These are phyloP conservation scores for Iris macrosiphon DNA, from an alignment of 106 monocot genomes.

Conservation along the genomic window DNA sequence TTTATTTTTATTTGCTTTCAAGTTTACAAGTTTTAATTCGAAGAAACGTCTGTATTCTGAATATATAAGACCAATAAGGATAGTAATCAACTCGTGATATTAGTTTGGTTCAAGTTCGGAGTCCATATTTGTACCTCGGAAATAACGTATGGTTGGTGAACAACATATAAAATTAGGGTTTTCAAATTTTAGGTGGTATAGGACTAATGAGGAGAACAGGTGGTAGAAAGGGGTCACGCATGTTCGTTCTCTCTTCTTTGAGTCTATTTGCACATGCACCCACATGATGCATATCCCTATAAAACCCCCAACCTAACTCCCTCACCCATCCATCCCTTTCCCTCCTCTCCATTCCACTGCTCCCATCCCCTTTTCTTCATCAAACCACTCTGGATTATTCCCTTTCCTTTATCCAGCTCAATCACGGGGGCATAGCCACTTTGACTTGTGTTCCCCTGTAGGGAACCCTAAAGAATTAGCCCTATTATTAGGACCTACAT, in stretches of 20 bases:
- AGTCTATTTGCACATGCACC: constrained; percentile 14
- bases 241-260: not conserved
- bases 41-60: no score
- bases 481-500: not conserved
- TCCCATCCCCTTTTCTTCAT: constrained; percentile 15
- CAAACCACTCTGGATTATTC: constrained; percentile 28
- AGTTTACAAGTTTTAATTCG: no score
- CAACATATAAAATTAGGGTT: no score
- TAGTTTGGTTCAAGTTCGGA: no score
- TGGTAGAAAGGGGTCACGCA: not conserved
- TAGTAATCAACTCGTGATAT: no score
- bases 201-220: not conserved
- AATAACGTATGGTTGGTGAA: no score
- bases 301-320: constrained; percentile 5
- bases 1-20: no score
- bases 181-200: no score
- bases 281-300: constrained; percentile 16
- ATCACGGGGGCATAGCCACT: not conserved
- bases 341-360: not conserved
- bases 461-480: not conserved
- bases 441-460: constrained; percentile 9
- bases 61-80: no score
- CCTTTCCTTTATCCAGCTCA: constrained; percentile 16
- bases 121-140: no score
- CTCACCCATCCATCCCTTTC: not conserved